phyloP scores from a whole-genome alignment of 371 early-diverging fungal species.

The Rhizomucor pusillus region DNA sequence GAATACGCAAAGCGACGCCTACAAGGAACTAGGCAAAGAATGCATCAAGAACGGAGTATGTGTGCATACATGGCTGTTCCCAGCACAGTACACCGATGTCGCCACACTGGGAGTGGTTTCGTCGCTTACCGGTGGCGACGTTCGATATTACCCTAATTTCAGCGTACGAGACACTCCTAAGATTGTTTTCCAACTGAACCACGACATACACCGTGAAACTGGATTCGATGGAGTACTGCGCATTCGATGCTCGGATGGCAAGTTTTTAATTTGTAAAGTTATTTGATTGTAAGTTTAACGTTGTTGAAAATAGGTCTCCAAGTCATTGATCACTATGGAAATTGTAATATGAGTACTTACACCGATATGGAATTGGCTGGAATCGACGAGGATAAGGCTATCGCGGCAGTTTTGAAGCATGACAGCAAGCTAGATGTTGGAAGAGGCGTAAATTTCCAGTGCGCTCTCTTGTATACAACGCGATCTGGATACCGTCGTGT shows the following conservation, averaged over 20 bases:
- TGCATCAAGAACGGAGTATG: slow-evolving; percentile 83
- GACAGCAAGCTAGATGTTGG: slow-evolving; percentile 91
- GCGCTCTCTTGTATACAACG: slow-evolving; percentile 91
- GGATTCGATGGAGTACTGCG: slow-evolving; percentile 91
- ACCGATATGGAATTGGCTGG: slow-evolving; percentile 93
- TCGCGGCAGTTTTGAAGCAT: slow-evolving; percentile 85
- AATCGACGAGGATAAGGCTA: slow-evolving; percentile 84
- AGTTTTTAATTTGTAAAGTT: not conserved
- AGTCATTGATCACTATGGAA: slow-evolving; percentile 91
- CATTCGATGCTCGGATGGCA: slow-evolving; percentile 87
- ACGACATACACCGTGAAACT: slow-evolving; percentile 71
- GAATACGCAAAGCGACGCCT: slow-evolving; percentile 81
- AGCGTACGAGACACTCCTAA: slow-evolving; percentile 67
- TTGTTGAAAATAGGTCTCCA: slow-evolving; percentile 59
- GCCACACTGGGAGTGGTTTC: slow-evolving; percentile 78
- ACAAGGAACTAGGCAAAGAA: slow-evolving; percentile 80
- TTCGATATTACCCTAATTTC: slow-evolving; percentile 79
- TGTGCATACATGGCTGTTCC: slow-evolving; percentile 88
- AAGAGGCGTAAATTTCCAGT: slow-evolving; percentile 82
- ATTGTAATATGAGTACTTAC: slow-evolving; percentile 90
- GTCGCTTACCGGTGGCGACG: slow-evolving; percentile 86
- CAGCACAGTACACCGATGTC: slow-evolving; percentile 84
- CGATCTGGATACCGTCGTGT: slow-evolving; percentile 86
- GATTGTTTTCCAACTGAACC: slow-evolving; percentile 73
- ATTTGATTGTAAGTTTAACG: not conserved